Evolutionary conservation across 305 asterid species (phyloP), one percentile per base, ranked within the genome.

Genomic region (Fraxinus greggii): DNA sequence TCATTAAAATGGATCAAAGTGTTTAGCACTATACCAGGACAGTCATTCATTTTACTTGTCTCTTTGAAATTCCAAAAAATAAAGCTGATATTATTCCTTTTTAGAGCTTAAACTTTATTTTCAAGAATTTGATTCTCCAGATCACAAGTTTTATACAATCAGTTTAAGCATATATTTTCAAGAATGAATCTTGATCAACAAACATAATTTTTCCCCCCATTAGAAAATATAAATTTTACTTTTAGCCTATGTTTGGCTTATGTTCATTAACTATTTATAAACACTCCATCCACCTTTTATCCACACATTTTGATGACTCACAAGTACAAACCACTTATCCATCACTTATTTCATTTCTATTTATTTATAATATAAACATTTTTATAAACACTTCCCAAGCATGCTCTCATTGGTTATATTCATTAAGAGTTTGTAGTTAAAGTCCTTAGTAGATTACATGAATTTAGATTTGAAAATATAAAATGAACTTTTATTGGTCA

Each of bases 61-160:
- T 51, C 23, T 51, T 12, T 79, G 38, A 74, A 0, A 67, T 79
- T 80, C 51, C 36, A 23, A 65, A 45, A 31, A 63, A 73, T 12
- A 24, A 82, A 24, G 79, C 32, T 76, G 79, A 51, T 36, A 78
- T 36, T 13, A 59, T 80, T 21, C 29, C 33, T 23, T 77, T 23
- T 74, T 73, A 85, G 79, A 76, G 59, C 65, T 83, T 78, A 51
- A 72, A 9, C 69, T 76, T 77, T 54, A 29, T 77, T 73, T 45
- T 38, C 23, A 12, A 28, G 21, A 31, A 26, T 70, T 77, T 26
- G 42, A 54, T 83, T 29, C 67, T 45, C 33, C 59, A 13, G 17
- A 38, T 63, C 59, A 28, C 21, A 17, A 48, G 61, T 48, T 56
- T 40, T 24, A 15, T 35, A 24, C 73, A 12, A 51, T 26, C 21